Evolutionary conservation across 352 stramenopile species (phyloP).

Genomic region (Vaucheria bursata): DNA sequence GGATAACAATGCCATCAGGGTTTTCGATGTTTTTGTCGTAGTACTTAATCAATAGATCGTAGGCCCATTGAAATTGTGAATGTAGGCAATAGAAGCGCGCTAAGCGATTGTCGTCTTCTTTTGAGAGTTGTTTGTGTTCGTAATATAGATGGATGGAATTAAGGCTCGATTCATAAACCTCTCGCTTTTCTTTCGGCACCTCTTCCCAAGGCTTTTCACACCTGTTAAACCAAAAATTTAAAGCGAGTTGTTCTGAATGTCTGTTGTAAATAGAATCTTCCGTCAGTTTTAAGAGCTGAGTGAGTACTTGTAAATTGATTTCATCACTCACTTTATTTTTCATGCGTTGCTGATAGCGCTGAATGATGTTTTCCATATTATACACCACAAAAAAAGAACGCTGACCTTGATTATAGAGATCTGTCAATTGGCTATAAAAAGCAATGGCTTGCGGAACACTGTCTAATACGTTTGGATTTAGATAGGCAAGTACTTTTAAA

Average conservation of each 20-base stretch:
- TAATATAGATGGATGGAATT: background rate
- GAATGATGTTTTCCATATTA: background rate
- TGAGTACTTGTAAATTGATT: background rate
- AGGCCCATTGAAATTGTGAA: background rate
- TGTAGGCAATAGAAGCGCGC: background rate
- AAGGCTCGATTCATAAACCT: background rate
- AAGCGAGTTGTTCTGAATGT: background rate
- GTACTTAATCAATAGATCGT: background rate
- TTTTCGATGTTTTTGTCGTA: background rate
- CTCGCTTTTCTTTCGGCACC: background rate
- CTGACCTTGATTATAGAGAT: background rate
- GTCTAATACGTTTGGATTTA: background rate
- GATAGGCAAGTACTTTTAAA: background rate
- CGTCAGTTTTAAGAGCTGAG: background rate
- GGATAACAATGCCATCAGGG: background rate
- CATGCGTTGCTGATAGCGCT: background rate
- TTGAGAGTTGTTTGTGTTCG: background rate
- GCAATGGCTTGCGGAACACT: background rate
- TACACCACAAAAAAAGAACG: background rate
- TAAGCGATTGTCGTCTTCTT: background rate
- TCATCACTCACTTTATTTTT: background rate
- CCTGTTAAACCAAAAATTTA: conserved; percentile 4
- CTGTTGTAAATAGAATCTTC: background rate
- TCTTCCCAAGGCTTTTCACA: background rate
- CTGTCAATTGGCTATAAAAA: background rate